Evolutionary conservation across 495 filamentous ascomycete genomes (phyloP).

Genomic region (Filosporella fistucella): DNA sequence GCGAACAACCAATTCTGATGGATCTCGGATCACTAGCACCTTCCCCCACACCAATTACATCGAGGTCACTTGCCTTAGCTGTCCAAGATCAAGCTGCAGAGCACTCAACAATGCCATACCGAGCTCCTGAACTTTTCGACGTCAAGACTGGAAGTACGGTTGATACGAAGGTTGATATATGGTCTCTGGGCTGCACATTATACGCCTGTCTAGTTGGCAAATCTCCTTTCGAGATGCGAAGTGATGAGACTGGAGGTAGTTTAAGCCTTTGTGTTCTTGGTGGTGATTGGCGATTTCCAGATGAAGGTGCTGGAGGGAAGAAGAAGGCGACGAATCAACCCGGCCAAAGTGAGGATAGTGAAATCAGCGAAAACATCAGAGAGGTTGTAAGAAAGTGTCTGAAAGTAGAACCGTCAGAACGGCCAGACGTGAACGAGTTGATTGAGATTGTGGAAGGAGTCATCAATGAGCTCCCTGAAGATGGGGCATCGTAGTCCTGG

Average conservation of each 20-base stretch:
- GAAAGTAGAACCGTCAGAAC: conserved; percentile 85
- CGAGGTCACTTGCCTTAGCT: conserved; percentile 81
- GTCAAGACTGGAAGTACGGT: conserved; percentile 90
- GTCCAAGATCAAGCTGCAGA: conserved; percentile 93
- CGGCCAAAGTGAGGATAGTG: conserved; percentile 26
- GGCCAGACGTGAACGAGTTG: conserved; percentile 87
- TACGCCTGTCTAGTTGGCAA: conserved; percentile 96
- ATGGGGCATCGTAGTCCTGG: conserved; percentile 23
- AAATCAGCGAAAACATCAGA: conserved; percentile 72
- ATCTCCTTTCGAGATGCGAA: conserved; percentile 91
- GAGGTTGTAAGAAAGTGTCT: conserved; percentile 85
- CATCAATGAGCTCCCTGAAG: conserved; percentile 68
- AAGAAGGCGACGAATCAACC: conserved; percentile 33
- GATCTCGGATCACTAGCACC: conserved; percentile 90
- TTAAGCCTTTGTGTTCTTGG: conserved; percentile 86
- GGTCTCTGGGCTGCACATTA: conserved; percentile 93
- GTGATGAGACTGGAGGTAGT: conserved; percentile 92
- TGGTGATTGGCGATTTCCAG: conserved; percentile 91
- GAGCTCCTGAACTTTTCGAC: conserved; percentile 95
- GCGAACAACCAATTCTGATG: conserved; percentile 91
- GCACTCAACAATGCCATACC: conserved; percentile 97
- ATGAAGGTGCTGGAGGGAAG: conserved; percentile 59
- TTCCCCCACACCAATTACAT: conserved; percentile 88
- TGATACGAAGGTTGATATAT: conserved; percentile 97
- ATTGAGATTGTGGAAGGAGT: conserved; percentile 75